These are phyloP conservation scores for Acer saccharum DNA, from an alignment of 345 rosid species.

Conservation along the genomic window DNA sequence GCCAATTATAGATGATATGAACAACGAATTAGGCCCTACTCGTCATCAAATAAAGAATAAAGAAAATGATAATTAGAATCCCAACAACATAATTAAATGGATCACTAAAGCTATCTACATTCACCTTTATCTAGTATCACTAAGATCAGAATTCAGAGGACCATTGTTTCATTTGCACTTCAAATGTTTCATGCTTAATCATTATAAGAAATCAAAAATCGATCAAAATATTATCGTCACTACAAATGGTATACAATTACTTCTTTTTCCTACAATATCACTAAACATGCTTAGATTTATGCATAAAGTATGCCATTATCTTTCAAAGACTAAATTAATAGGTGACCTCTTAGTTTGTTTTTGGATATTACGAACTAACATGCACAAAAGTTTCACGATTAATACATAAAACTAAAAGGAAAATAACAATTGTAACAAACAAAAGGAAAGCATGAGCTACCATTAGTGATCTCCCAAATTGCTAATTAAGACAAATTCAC, in stretches of 20 bases:
- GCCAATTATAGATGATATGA: not conserved
- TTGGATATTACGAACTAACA: not conserved
- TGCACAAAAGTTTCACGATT: not conserved
- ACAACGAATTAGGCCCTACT: not conserved
- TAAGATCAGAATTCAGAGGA: not conserved
- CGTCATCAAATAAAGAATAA: not conserved
- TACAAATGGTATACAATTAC: not conserved
- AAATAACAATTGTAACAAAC: no score
- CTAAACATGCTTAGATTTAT: not conserved
- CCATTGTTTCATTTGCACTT: not conserved
- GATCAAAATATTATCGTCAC: not conserved
- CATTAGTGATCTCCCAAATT: no score
- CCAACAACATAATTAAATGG: conserved; percentile 6
- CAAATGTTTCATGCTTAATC: not conserved
- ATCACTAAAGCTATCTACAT: not conserved
- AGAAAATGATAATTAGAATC: not conserved
- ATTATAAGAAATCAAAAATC: not conserved
- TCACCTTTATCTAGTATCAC: not conserved
- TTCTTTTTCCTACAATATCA: not conserved
- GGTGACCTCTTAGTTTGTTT: no score
- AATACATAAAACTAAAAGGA: no score
- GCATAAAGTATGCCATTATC: not conserved
- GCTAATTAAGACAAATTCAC: no score
- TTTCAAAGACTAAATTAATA: not conserved
- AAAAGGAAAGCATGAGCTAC: no score